A percentile compares a stretch with the other conserved stretches of the same genome.
These are phyloP conservation scores for Exophiala sp. DNA, from an alignment of 2,329 filamentous ascomycete genomes.

Conservation along the genomic window DNA sequence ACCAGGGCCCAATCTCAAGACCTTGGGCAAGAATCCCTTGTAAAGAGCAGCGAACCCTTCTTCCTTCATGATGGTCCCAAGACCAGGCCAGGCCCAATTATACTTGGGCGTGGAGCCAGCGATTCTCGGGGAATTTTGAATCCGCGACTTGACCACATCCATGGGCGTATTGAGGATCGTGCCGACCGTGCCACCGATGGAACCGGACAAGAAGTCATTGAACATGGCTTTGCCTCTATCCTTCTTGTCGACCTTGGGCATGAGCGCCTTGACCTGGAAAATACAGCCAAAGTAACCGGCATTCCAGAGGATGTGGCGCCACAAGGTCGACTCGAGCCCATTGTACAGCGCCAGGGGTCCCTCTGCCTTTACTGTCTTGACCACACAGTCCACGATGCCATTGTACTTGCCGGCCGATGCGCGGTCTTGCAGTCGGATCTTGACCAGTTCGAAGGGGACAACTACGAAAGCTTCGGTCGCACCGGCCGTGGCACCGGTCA, in stretches of 20 bases:
- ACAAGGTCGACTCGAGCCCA: conserved; percentile 91
- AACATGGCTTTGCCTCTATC: conserved; percentile 70
- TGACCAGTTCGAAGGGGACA: conserved; percentile 96
- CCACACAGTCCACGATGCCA: conserved; percentile 49
- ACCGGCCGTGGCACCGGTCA: conserved; percentile 90
- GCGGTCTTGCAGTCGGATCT: conserved; percentile 95
- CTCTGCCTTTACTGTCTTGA: conserved; percentile 70
- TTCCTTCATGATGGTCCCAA: conserved; percentile 82
- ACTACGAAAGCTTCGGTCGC: conserved; percentile 96
- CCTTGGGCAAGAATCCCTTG: conserved; percentile 97
- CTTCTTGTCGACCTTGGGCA: conserved; percentile 68
- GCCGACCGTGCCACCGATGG: conserved; percentile 80
- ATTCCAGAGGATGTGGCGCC: conserved; percentile 93
- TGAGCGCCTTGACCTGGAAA: conserved; percentile 82
- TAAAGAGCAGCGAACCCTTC: conserved; percentile 89
- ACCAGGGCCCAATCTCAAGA: conserved; percentile 67
- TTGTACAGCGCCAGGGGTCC: conserved; percentile 88
- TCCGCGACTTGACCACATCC: conserved; percentile 96
- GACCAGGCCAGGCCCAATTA: conserved; percentile 92
- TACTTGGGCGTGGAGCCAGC: conserved; percentile 84
- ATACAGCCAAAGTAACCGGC: conserved; percentile 97
- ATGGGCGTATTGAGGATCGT: conserved; percentile 92
- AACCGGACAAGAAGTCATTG: conserved; percentile 83
- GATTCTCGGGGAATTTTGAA: conserved; percentile 86
- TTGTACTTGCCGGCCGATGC: conserved; percentile 72